A percentile compares a stretch with the other conserved stretches of the same genome.
Conservation (phyloP, 129 eudicot species). For the Lactuca saligna region DNA sequence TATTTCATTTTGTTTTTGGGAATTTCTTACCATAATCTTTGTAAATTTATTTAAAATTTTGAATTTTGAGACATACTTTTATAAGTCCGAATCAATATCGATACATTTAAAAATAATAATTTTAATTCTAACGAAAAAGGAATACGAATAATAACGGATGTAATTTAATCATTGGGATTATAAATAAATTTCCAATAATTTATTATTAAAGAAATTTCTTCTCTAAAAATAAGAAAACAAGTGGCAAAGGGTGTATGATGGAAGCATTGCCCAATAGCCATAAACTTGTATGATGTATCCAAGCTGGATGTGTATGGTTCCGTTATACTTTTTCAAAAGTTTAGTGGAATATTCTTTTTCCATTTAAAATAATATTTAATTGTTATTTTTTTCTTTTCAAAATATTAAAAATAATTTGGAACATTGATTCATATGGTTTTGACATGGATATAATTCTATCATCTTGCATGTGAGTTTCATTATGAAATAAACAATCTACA, state of each 20-base stretch:
- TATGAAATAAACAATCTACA: slow-evolving; percentile 1
- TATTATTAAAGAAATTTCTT: too few relatives aligned
- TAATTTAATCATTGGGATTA: not conserved
- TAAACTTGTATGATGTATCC: slow-evolving; percentile 24
- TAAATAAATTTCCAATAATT: not conserved
- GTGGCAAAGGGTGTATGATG: not conserved
- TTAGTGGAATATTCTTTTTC: slow-evolving; percentile 12
- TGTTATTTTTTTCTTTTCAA: not conserved
- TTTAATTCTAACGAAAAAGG: not conserved
- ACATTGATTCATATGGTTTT: slow-evolving; percentile 20
- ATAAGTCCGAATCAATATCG: slow-evolving; percentile 2
- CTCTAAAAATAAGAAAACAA: not conserved
- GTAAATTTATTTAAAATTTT: not conserved
- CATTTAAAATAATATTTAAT: not conserved
- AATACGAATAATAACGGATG: not conserved
- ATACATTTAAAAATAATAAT: not conserved
- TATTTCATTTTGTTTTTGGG: not conserved
- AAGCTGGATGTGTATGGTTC: slow-evolving; percentile 27
- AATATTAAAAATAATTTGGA: not conserved
- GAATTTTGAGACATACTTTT: not conserved
- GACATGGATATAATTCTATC: not conserved
- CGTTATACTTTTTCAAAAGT: slow-evolving; percentile 30
- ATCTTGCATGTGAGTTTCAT: slow-evolving; percentile 6
- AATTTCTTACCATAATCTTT: not conserved
- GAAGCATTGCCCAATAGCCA: slow-evolving; percentile 16